phyloP scores from a whole-genome alignment of 352 stramenopile genomes.

The Phytophthora boehmeriae region DNA sequence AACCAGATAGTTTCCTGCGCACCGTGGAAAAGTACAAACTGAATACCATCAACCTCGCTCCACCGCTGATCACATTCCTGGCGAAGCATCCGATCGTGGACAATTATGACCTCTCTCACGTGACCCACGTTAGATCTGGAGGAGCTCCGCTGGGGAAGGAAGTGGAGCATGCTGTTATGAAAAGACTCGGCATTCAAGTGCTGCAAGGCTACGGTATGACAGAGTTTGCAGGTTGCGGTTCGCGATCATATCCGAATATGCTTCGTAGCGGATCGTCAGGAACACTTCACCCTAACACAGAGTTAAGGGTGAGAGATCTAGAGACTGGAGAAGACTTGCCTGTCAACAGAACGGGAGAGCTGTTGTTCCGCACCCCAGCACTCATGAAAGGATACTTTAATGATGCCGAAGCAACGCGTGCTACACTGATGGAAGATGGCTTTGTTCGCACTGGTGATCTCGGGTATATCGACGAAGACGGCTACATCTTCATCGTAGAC shows the following conservation, averaged over 20 bases:
- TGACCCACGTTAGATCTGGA: conserved; percentile 71
- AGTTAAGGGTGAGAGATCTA: conserved; percentile 46
- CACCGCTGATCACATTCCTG: conserved; percentile 71
- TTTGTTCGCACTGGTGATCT: conserved; percentile 91
- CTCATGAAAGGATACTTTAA: conserved; percentile 93
- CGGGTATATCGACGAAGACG: conserved; percentile 88
- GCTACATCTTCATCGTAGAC: conserved; percentile 91
- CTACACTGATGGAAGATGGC: conserved; percentile 66
- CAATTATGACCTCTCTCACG: conserved; percentile 75
- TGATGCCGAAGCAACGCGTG: conserved; percentile 71
- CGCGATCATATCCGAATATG: too few relatives aligned
- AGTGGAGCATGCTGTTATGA: conserved; percentile 54
- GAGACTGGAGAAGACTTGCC: conserved; percentile 41
- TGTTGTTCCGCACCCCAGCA: conserved; percentile 84
- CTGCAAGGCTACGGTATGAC: conserved; percentile 58
- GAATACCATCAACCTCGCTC: conserved; percentile 52
- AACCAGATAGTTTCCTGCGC: conserved; percentile 83
- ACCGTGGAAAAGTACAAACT: conserved; percentile 58
- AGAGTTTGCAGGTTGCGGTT: conserved; percentile 30
- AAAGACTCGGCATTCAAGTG: conserved; percentile 49
- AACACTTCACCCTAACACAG: conserved; percentile 46
- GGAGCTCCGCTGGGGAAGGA: conserved; percentile 80
- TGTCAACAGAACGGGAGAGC: conserved; percentile 56
- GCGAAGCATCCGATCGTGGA: conserved; percentile 85
- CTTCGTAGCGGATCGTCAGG: too few relatives aligned